phyloP scores from a whole-genome alignment of 805 yeast species.

The Ogataea nonfermentans region DNA sequence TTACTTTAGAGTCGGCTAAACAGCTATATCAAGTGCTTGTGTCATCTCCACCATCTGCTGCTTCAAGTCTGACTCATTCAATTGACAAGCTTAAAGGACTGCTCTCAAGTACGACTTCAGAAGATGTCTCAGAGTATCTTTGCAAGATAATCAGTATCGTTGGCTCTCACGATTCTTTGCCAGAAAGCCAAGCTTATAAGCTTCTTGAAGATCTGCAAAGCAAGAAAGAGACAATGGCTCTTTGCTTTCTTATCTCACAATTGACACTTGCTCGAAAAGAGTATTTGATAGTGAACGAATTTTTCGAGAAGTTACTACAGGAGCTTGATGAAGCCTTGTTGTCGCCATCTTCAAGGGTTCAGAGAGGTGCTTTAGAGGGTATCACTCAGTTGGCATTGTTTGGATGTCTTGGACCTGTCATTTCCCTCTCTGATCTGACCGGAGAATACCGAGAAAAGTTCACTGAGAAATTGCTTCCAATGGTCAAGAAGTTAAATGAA shows the following conservation, averaged over 20 bases:
- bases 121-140: slow-evolving; percentile 22
- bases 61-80: slow-evolving; percentile 12
- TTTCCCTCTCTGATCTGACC: slow-evolving; percentile 22
- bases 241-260: slow-evolving; percentile 49
- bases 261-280: slow-evolving; percentile 36
- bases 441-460: slow-evolving; percentile 26
- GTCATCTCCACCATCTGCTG: slow-evolving; percentile 22
- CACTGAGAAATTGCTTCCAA: slow-evolving; percentile 32
- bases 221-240: slow-evolving; percentile 28
- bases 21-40: slow-evolving; percentile 27
- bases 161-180: slow-evolving; percentile 36
- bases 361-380: slow-evolving; percentile 36
- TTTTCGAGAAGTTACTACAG: slow-evolving; percentile 13
- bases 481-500: slow-evolving; percentile 58
- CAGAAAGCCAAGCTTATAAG: slow-evolving; percentile 13
- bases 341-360: slow-evolving; percentile 21
- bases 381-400: slow-evolving; percentile 44
- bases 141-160: slow-evolving; percentile 31
- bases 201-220: slow-evolving; percentile 12
- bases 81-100: slow-evolving; percentile 16
- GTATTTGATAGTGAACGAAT: slow-evolving; percentile 13
- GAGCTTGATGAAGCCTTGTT: slow-evolving; percentile 26
- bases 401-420: slow-evolving; percentile 44
- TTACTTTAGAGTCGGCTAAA: slow-evolving; percentile 4
- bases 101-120: slow-evolving; percentile 23